A percentile compares a stretch with the other conserved stretches of the same genome.
Evolutionary conservation across 805 yeast species (phyloP).

Genomic region (Ogataea paradorogensis): DNA sequence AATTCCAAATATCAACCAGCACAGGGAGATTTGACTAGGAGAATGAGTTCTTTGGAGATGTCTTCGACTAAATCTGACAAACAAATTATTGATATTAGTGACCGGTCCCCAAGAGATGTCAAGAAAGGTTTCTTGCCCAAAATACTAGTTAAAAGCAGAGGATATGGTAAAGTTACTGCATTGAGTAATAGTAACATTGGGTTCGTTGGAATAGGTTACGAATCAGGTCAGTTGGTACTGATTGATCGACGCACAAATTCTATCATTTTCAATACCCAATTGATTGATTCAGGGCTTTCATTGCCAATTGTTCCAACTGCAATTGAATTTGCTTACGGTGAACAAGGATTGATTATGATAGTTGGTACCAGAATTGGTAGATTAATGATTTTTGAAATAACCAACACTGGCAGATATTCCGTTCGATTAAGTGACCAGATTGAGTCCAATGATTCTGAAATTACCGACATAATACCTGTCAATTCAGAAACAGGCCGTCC

Average conservation of each 20-base stretch:
- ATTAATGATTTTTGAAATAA: slow-evolving; percentile 57
- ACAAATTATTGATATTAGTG: slow-evolving; percentile 44
- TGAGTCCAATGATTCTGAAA: slow-evolving; percentile 48
- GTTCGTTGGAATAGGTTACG: slow-evolving; percentile 77
- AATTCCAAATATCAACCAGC: slow-evolving; percentile 44
- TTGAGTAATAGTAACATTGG: slow-evolving; percentile 73
- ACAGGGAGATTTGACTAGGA: slow-evolving; percentile 20
- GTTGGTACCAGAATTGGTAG: slow-evolving; percentile 82
- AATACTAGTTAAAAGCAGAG: slow-evolving; percentile 39
- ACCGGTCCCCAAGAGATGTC: slow-evolving; percentile 48
- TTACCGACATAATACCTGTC: slow-evolving; percentile 56
- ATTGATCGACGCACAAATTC: slow-evolving; percentile 73
- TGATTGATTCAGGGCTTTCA: slow-evolving; percentile 29
- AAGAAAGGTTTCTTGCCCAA: slow-evolving; percentile 65
- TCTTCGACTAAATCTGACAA: slow-evolving; percentile 29
- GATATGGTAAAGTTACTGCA: slow-evolving; percentile 52
- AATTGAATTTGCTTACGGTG: slow-evolving; percentile 72
- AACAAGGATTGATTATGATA: slow-evolving; percentile 52
- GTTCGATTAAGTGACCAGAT: slow-evolving; percentile 50
- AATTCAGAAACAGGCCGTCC: slow-evolving; percentile 59
- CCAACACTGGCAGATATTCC: slow-evolving; percentile 66
- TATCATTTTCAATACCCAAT: slow-evolving; percentile 40
- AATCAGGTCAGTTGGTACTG: slow-evolving; percentile 68
- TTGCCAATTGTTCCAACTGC: slow-evolving; percentile 44
- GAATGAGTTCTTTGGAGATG: slow-evolving; percentile 31